A percentile compares a stretch with the other conserved stretches of the same genome.
These are phyloP conservation scores for Debaryomyces prosopidis DNA, from an alignment of 805 yeast genomes.

Conservation along the genomic window DNA sequence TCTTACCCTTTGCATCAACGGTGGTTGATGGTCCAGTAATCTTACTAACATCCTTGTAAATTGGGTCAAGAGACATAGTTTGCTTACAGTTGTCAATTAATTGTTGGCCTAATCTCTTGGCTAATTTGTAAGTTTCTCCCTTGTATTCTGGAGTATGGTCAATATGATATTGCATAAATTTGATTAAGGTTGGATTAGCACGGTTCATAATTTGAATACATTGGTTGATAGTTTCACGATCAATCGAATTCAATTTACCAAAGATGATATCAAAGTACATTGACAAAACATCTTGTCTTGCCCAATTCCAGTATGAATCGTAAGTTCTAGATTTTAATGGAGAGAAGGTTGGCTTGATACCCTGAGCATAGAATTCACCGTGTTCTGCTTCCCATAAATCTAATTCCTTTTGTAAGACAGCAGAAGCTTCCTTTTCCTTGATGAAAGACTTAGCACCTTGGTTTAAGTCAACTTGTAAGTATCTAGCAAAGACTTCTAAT, in stretches of 20 bases:
- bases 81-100: conserved; percentile 94
- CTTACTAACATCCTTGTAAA: conserved; percentile 89
- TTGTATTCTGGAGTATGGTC: conserved; percentile 79
- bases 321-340: conserved; percentile 92
- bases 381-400: conserved; percentile 82
- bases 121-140: conserved; percentile 92
- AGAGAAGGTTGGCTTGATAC: conserved; percentile 88
- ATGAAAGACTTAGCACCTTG: conserved; percentile 85
- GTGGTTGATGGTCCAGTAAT: conserved; percentile 95
- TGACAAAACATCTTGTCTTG: conserved; percentile 92
- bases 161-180: conserved; percentile 91
- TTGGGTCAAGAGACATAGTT: conserved; percentile 78
- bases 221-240: conserved; percentile 93
- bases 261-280: conserved; percentile 95
- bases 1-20: conserved; percentile 85
- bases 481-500: conserved; percentile 90
- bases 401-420: conserved; percentile 80
- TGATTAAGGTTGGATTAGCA: conserved; percentile 88
- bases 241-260: conserved; percentile 87
- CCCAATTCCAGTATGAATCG: conserved; percentile 99
- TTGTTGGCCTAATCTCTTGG: conserved; percentile 87
- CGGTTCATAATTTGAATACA: conserved; percentile 98
- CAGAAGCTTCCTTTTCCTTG: conserved; percentile 82
- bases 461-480: conserved; percentile 88
- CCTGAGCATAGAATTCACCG: conserved; percentile 92